Base-by-base conservation (phyloP, 2,329 filamentous ascomycete species). In the Daldinia eschscholtzii region DNA sequence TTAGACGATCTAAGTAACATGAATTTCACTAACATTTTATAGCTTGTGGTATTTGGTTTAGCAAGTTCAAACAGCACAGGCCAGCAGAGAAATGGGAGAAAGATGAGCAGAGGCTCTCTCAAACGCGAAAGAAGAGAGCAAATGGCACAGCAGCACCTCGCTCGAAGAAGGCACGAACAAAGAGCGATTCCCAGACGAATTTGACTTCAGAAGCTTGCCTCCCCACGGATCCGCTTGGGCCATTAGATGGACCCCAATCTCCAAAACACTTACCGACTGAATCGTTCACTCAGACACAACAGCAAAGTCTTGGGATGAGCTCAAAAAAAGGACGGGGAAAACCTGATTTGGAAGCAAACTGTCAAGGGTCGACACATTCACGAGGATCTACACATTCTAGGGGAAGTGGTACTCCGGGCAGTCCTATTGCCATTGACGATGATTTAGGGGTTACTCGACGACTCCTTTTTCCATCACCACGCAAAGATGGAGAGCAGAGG, bases 11-110 rank as follows among this genome's bases (percentile, higher is more conserved):
- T 48, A 39, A 26, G 35, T 15, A 1, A 4, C 15, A 5, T 41
- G 48, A 5, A 9, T 1, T 48, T 48, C 53, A 76, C 79, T 79
- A 73, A 80, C 68, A 64, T 61, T 57, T 39, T 62, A 73, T 37
- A 91, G 88, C 95, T 65, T 99, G 96, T 78, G 96, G 96, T 18
- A 89, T 99, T 46, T 99, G 94, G 93, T 90, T 99, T 74, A 90
- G 91, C 68, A 98, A 98, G 77, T 93, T 92, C 80, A 93, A 92
- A 76, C 86, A 83, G 26, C 96, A 97, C 83, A 90, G 96, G 7
- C 96, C 96, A 2, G 84, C 89, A 61, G 89, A 95, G 68, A 90
- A 91, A 72, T 99, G 95, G 95, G 91, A 91, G 72, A 92, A 88
- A 70, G 86, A 86, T 64, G 82, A 84, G 37, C 82, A 84, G 33